These are phyloP conservation scores for Artomyces pyxidatus DNA, from an alignment of 768 basidiomycete genomes.

Conservation along the genomic window DNA sequence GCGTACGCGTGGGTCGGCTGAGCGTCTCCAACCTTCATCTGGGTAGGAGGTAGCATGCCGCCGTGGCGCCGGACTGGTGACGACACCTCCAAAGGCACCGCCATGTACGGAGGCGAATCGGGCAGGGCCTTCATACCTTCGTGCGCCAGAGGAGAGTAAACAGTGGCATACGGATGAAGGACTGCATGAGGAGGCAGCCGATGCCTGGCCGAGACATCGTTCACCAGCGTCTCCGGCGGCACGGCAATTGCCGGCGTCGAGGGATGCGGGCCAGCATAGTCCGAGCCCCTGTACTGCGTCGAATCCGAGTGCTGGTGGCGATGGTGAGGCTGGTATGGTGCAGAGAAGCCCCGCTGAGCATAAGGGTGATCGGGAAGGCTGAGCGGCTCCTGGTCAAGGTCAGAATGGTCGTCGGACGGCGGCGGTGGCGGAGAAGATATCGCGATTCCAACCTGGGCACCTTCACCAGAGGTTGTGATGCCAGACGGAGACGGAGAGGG, in stretches of 20 bases:
- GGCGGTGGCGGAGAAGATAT: conserved; percentile 29
- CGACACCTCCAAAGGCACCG: not conserved
- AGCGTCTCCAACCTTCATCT: not conserved
- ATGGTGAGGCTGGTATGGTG: conserved; percentile 13
- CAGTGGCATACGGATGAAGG: conserved; percentile 13
- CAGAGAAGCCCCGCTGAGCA: conserved; percentile 19
- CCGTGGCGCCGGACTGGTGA: too few relatives aligned
- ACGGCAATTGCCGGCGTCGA: conserved; percentile 20
- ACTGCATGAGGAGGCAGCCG: conserved; percentile 25
- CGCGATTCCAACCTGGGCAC: conserved; percentile 34
- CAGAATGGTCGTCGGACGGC: conserved; percentile 15
- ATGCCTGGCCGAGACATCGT: conserved; percentile 27
- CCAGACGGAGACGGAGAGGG: conserved; percentile 26
- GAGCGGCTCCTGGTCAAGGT: conserved; percentile 14
- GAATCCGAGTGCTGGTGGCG: conserved; percentile 2
- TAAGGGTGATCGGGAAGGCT: conserved; percentile 29
- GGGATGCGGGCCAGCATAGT: conserved; percentile 35
- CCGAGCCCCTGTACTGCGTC: conserved; percentile 21
- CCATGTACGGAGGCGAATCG: not conserved
- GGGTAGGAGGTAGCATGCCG: not conserved
- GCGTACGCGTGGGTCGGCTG: conserved; percentile 12
- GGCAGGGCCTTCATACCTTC: not conserved
- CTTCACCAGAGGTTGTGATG: conserved; percentile 18
- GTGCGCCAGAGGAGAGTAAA: not conserved
- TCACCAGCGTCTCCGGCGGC: conserved; percentile 15